These are phyloP conservation scores for Boletellus sp. DNA, from an alignment of 1,284 basidiomycete species.

Conservation along the genomic window DNA sequence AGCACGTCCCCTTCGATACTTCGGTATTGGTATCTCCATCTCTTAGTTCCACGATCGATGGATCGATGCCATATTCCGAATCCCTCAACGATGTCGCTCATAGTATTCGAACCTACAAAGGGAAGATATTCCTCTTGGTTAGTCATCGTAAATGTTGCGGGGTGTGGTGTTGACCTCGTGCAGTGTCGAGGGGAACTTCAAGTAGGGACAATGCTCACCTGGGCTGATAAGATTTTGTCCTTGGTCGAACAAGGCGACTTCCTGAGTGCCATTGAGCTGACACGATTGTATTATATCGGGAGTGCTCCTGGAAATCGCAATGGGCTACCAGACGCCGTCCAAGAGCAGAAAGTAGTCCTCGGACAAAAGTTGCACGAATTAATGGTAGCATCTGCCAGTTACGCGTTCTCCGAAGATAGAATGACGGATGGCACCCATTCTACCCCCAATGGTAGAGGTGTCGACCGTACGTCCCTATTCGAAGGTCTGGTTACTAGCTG, in stretches of 20 bases:
- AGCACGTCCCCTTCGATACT: constrained; percentile 56
- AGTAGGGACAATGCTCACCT: constrained; percentile 87
- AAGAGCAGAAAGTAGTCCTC: constrained; percentile 61
- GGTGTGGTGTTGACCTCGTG: constrained; percentile 6
- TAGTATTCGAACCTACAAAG: constrained; percentile 81
- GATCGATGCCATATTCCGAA: constrained; percentile 46
- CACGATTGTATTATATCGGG: constrained; percentile 82
- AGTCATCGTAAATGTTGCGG: constrained; percentile 32
- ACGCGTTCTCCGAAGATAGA: constrained; percentile 92
- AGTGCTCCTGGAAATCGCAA: constrained; percentile 84
- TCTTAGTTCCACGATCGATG: constrained; percentile 44
- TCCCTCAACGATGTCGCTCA: constrained; percentile 59
- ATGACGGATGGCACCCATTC: constrained; percentile 86
- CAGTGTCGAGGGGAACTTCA: constrained; percentile 69
- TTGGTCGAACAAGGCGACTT: constrained; percentile 88
- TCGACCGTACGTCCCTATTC: constrained; percentile 88
- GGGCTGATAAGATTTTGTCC: constrained; percentile 90
- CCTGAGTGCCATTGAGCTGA: constrained; percentile 84
- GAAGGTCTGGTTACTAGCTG: constrained; percentile 83
- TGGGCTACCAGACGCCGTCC: constrained; percentile 71
- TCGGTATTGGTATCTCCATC: constrained; percentile 54
- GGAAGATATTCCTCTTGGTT: constrained; percentile 88
- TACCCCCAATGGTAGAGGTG: constrained; percentile 81
- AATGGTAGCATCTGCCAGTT: constrained; percentile 83
- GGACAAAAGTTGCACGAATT: constrained; percentile 78